These are phyloP conservation scores for Epichloe festucae DNA, from an alignment of 2,329 filamentous ascomycete genomes.

Conservation along the genomic window DNA sequence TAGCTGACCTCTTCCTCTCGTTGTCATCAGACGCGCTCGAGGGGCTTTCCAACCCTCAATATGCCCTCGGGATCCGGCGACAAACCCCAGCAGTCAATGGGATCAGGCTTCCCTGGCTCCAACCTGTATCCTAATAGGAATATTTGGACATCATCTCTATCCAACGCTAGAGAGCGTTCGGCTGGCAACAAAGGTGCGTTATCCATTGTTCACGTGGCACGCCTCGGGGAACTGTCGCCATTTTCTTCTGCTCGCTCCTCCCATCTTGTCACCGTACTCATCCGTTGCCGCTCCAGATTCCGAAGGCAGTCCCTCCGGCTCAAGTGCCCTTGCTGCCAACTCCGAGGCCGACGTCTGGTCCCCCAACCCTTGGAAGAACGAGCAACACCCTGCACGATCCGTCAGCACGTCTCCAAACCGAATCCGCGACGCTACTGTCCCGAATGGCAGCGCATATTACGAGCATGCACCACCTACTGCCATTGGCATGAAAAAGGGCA, in stretches of 20 bases:
- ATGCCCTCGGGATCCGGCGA: conserved; percentile 22
- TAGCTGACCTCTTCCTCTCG: conserved; percentile 10
- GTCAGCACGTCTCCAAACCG: conserved; percentile 47
- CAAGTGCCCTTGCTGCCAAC: conserved; percentile 53
- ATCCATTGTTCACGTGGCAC: background rate
- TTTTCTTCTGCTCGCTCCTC: conserved; percentile 1
- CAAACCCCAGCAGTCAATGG: conserved; percentile 21
- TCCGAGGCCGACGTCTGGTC: conserved; percentile 56
- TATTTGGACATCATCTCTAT: conserved; percentile 27
- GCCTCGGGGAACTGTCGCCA: background rate
- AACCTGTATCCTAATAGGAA: conserved; percentile 23
- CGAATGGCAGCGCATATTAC: conserved; percentile 33
- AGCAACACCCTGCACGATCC: conserved; percentile 29
- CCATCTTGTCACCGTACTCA: conserved; percentile 4
- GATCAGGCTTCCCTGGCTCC: conserved; percentile 25
- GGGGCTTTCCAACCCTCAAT: conserved; percentile 25
- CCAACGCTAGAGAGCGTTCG: conserved; percentile 28
- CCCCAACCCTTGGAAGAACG: conserved; percentile 46
- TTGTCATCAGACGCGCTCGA: conserved; percentile 20
- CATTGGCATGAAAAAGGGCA: conserved; percentile 26
- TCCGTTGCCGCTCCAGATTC: conserved; percentile 11
- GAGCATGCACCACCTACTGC: conserved; percentile 30
- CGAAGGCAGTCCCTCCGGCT: conserved; percentile 44
- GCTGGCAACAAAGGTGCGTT: conserved; percentile 35
- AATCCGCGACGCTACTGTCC: conserved; percentile 33